Percentiles rank a stretch among this genome's conserved stretches.
phyloP scores from a whole-genome alignment of 306 rosid species.

The Trichosanthes truncata region DNA sequence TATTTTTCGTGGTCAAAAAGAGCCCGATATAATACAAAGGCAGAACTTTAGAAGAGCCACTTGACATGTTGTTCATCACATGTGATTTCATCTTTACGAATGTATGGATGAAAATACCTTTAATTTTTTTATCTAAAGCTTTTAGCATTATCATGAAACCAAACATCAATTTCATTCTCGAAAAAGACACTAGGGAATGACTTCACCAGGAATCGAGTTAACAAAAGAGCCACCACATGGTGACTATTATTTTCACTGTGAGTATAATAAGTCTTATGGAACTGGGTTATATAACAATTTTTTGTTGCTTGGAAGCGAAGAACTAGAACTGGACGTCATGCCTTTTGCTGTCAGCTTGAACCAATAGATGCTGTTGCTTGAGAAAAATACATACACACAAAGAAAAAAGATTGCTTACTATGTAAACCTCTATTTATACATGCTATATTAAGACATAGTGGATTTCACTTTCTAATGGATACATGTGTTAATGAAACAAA shows the following conservation, averaged over 20 bases:
- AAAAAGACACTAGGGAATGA: slow-evolving; percentile 12
- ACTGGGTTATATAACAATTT: too few species aligned
- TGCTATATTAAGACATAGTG: too few species aligned
- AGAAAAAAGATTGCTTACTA: too few species aligned
- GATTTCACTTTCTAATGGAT: too few species aligned
- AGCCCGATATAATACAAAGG: slow-evolving; percentile 14
- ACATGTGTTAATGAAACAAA: too few species aligned
- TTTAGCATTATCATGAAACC: background rate
- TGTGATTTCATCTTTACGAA: slow-evolving; percentile 15
- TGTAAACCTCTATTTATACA: too few species aligned
- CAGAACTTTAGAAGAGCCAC: background rate
- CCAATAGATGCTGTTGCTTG: too few species aligned
- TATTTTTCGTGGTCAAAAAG: background rate
- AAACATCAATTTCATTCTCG: background rate
- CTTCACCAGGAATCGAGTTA: slow-evolving; percentile 17
- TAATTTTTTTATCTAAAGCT: slow-evolving; percentile 13
- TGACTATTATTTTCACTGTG: background rate
- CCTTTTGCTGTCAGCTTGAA: too few species aligned
- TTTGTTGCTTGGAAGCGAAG: too few species aligned
- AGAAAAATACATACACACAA: too few species aligned
- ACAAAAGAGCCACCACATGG: slow-evolving; percentile 12
- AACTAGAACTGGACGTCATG: too few species aligned
- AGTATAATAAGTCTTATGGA: too few species aligned
- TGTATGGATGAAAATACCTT: slow-evolving; percentile 33
- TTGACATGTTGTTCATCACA: background rate